Evolutionary conservation across 805 yeast species (phyloP).

Genomic region (Candida sanyiensis): DNA sequence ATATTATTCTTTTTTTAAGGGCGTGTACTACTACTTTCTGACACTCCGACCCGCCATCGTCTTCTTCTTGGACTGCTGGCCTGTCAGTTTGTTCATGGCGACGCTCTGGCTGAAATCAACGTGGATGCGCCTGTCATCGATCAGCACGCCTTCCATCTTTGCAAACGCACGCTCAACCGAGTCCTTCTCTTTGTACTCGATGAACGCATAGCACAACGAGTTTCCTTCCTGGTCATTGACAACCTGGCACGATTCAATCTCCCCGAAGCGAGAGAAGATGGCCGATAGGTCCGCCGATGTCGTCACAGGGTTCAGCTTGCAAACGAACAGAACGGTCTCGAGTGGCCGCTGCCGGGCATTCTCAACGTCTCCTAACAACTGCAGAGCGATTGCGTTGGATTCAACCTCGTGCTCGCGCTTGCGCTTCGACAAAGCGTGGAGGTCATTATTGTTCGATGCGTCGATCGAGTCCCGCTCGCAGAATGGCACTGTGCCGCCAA

Average conservation of each 20-base stretch:
- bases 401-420: conserved; percentile 33
- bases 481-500: too few relatives aligned
- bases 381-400: conserved; percentile 55
- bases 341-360: conserved; percentile 53
- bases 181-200: conserved; percentile 43
- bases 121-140: conserved; percentile 58
- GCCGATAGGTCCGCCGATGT: conserved; percentile 47
- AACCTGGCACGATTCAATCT: conserved; percentile 45
- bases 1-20: too few relatives aligned
- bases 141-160: conserved; percentile 55
- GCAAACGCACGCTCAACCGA: conserved; percentile 58
- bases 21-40: too few relatives aligned
- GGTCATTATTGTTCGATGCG: too few relatives aligned
- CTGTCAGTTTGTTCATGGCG: conserved; percentile 22
- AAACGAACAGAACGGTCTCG: conserved; percentile 56
- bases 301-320: conserved; percentile 59
- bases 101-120: conserved; percentile 66
- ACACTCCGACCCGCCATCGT: neutral
- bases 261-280: conserved; percentile 60
- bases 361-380: conserved; percentile 59
- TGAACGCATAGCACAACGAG: conserved; percentile 57
- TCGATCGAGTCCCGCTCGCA: too few relatives aligned
- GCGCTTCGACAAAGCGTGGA: too few relatives aligned
- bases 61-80: neutral
- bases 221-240: conserved; percentile 42